These are phyloP conservation scores for Xylariaceae sp. DNA, from an alignment of 2,329 filamentous ascomycete genomes.

Conservation along the genomic window DNA sequence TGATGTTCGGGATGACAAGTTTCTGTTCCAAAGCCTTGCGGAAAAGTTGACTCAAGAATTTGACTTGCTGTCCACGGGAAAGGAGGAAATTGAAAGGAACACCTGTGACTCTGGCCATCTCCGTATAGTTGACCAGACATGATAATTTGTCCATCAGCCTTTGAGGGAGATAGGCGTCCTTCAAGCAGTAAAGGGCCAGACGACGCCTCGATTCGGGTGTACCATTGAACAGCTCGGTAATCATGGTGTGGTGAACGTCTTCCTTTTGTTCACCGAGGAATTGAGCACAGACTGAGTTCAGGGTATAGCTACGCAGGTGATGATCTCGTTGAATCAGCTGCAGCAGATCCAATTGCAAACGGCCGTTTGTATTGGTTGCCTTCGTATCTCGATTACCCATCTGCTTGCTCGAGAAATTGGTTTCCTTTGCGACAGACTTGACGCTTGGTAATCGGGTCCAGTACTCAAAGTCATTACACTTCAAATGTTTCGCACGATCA, in stretches of 20 bases:
- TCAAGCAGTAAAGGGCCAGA: conserved; percentile 91
- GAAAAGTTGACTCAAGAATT: conserved; percentile 96
- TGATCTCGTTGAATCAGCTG: conserved; percentile 93
- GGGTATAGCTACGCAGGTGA: conserved; percentile 90
- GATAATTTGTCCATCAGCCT: conserved; percentile 95
- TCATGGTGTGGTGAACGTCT: conserved; percentile 98
- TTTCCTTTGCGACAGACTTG: conserved; percentile 67
- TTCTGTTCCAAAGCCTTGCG: conserved; percentile 91
- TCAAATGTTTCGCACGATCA: conserved; percentile 80
- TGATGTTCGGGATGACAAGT: conserved; percentile 86
- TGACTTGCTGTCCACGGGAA: conserved; percentile 90
- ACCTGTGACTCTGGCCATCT: conserved; percentile 99
- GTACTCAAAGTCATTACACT: conserved; percentile 74
- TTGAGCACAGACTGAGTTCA: conserved; percentile 93
- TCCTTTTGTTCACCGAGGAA: conserved; percentile 98
- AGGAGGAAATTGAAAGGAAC: conserved; percentile 95
- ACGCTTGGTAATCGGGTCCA: conserved; percentile 76
- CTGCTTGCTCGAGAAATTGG: conserved; percentile 95
- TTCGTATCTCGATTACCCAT: conserved; percentile 97
- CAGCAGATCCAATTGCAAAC: conserved; percentile 88
- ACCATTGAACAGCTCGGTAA: conserved; percentile 95
- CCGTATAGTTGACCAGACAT: conserved; percentile 97
- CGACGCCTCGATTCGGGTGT: conserved; percentile 88
- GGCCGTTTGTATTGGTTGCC: conserved; percentile 87
- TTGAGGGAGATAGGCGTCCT: conserved; percentile 94